Evolutionary conservation across 1,284 basidiomycete species (phyloP).

Genomic region (Melampsora larici-populina): DNA sequence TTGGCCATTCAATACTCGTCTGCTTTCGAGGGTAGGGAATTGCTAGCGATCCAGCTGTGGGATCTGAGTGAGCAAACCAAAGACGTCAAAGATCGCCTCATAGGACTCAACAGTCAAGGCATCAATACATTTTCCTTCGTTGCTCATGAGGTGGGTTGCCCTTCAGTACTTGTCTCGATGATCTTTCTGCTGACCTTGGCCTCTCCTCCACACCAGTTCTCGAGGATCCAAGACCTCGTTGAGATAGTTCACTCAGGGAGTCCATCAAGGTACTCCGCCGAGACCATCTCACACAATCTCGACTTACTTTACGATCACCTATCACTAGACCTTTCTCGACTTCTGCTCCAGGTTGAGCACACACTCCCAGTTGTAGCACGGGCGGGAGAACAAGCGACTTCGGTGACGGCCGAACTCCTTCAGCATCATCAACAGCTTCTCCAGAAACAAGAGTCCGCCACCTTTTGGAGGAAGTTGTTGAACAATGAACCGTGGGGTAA

Average conservation of each 20-base stretch:
- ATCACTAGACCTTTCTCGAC: conserved; percentile 36
- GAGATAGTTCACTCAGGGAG: conserved; percentile 21
- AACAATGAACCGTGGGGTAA: conserved; percentile 44
- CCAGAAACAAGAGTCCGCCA: background rate
- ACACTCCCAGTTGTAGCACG: conserved; percentile 45
- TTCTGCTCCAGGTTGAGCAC: conserved; percentile 46
- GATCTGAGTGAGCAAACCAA: conserved; percentile 44
- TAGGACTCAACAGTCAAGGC: conserved; percentile 43
- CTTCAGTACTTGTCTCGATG: no score
- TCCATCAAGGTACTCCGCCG: conserved; percentile 27
- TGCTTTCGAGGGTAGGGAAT: conserved; percentile 45
- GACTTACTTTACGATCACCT: conserved; percentile 47
- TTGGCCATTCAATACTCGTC: conserved; percentile 47
- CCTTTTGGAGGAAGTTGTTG: conserved; percentile 40
- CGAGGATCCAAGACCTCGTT: conserved; percentile 48
- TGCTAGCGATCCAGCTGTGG: conserved; percentile 43
- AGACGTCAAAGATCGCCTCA: conserved; percentile 43
- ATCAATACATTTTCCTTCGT: no score
- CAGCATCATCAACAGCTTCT: conserved; percentile 33
- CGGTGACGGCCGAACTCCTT: conserved; percentile 43
- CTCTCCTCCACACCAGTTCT: conserved; percentile 38
- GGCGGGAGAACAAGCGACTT: conserved; percentile 45
- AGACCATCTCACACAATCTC: conserved; percentile 45
- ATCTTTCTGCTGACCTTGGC: no score
- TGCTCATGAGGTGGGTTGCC: no score